Evolutionary conservation across 805 yeast genomes (phyloP), one percentile per base, ranked within the genome.

Genomic region (Wickerhamiella vanderwaltii): DNA sequence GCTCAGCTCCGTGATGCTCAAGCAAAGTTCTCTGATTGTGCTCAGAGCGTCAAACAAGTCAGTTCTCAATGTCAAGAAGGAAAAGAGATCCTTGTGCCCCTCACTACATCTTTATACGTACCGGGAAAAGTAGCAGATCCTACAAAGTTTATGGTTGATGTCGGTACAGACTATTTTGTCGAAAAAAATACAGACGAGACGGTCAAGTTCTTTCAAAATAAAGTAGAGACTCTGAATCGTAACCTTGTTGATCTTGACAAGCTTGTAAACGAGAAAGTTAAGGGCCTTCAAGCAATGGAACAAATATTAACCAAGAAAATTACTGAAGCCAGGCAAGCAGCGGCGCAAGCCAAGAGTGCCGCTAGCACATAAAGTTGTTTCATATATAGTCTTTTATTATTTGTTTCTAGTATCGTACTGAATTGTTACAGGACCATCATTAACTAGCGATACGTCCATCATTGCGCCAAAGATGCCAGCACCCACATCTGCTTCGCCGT

Each of bases 381-480:
- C 26, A 7, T 23, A 7, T 23, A 23, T 11, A 23, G 26, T 23
- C 26, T 23, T 23, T 23, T 23, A 23, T 23, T 23, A 23, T 7
- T 11, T 6, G 32, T 9, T 15, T 30, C 61, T 69, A 1, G 88
- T 79, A 56, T 87, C 95, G 64, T 80, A 71, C 16, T 78, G 71
- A 24, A 88, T 79, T 0, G 97, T 88, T 1, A 83, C 85, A 0
- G 97, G 97, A 1, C 97, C 97, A 53, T 88, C 96, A 54, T 91
- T 91, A 11, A 79, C 75, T 46, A 88, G 60, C 1, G 71, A 71
- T 12, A 93, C 95, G 48, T 84, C 94, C 98, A 91, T 91, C 95
- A 88, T 83, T 9, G 88, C 97, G 0, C 97, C 98, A 57, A 91
- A 91, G 43, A 73, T 67, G 2, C 98, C 98, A 52, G 87, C 95